Base-by-base conservation (phyloP, 2,329 filamentous ascomycete species). In the Pyrenophora seminiperda region DNA sequence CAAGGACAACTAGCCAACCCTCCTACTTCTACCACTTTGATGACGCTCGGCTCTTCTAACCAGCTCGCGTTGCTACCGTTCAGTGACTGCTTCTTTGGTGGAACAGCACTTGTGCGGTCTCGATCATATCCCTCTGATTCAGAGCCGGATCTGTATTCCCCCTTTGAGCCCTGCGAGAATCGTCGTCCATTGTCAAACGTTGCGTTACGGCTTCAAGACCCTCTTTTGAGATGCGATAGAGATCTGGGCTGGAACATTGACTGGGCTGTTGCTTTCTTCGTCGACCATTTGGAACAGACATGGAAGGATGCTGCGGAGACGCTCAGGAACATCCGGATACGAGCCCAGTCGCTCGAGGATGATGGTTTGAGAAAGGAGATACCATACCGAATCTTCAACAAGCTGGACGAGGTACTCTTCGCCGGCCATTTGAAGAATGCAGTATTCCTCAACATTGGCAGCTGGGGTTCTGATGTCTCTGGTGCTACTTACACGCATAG, bases 241-340 rank as follows among this genome's bases (percentile, higher is more conserved):
- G 62, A 64, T 39, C 53, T 75, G 5, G 70, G 67, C 4, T 77
- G 75, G 75, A 72, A 66, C 15, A 66, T 75, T 13, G 73, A 76
- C 22, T 76, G 73, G 57, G 75, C 75, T 11, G 74, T 73, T 4
- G 74, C 75, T 18, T 75, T 70, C 59, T 45, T 71, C 20, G 68
- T 74, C 43, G 60, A 70, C 27, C 62, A 69, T 24, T 53, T 77
- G 7, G 40, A 54, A 11, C 56, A 52, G 30, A 58, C 53, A 4
- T 60, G 52, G 22, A 40, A 52, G 15, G 58, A 62, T 24, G 56
- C 60, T 17, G 58, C 58, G 10, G 51, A 58, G 19, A 43, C 50
- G 5, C 49, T 70, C 2, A 53, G 47, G 15, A 47, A 50, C 11
- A 54, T 68, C 11, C 60, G 59, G 11, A 53, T 53, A 31, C 45